Conservation (phyloP, 805 yeast species). For the Candida cerambycidarum region DNA sequence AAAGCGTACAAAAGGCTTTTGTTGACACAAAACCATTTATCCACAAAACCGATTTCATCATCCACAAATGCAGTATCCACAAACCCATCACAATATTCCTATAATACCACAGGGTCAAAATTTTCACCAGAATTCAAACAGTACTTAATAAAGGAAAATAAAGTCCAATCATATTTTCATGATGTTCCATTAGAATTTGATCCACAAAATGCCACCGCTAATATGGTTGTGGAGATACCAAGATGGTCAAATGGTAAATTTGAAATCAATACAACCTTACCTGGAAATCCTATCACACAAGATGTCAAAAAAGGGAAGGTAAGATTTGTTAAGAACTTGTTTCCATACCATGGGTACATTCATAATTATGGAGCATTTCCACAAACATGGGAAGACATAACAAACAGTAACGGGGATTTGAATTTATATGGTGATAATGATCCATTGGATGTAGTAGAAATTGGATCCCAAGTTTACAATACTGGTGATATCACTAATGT, state of each 20-base stretch:
- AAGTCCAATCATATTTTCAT: constrained; percentile 65
- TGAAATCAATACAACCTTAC: constrained; percentile 60
- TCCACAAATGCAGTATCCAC: no score
- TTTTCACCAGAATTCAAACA: constrained; percentile 39
- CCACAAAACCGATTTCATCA: neutral
- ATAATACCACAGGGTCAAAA: constrained; percentile 28
- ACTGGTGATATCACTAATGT: constrained; percentile 83
- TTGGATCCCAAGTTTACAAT: constrained; percentile 66
- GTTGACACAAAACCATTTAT: constrained; percentile 8
- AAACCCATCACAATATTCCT: neutral
- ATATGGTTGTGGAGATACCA: constrained; percentile 47
- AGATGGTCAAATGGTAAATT: constrained; percentile 83
- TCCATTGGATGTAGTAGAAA: constrained; percentile 73
- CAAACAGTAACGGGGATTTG: constrained; percentile 46
- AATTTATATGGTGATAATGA: constrained; percentile 45
- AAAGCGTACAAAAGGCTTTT: neutral
- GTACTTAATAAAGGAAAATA: constrained; percentile 44
- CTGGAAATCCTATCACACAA: constrained; percentile 77
- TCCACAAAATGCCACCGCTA: constrained; percentile 37
- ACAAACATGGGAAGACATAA: constrained; percentile 98
- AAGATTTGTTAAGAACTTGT: constrained; percentile 74
- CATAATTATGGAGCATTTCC: constrained; percentile 89
- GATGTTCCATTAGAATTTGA: constrained; percentile 63
- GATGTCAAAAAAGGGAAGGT: constrained; percentile 74
- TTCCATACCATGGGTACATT: constrained; percentile 82